Percentiles rank a stretch among this genome's conserved stretches.
These are phyloP conservation scores for Colletotrichum sp. DNA, from an alignment of 2,329 filamentous ascomycete genomes.

Conservation along the genomic window DNA sequence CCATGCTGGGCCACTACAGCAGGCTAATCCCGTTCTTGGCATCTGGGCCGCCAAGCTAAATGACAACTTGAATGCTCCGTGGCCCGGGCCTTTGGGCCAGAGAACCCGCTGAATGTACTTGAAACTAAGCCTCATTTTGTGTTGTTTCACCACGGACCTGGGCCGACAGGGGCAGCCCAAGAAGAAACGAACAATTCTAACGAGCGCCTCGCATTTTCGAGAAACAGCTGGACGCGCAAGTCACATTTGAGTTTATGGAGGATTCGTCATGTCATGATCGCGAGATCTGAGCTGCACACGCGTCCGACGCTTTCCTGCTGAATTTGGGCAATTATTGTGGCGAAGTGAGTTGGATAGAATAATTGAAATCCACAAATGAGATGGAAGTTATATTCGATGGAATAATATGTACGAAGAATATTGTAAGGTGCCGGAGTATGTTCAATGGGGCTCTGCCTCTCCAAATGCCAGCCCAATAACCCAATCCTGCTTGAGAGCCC, in stretches of 20 bases:
- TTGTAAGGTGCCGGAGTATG: background rate
- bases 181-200: background rate
- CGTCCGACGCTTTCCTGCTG: background rate
- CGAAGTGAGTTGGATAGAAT: background rate
- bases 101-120: background rate
- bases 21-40: background rate
- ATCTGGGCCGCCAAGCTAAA: background rate
- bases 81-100: background rate
- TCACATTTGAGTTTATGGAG: background rate
- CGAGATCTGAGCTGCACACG: background rate
- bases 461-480: background rate
- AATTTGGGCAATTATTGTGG: background rate
- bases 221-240: background rate
- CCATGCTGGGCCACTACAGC: background rate
- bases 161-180: background rate
- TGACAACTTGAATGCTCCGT: background rate
- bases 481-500: background rate
- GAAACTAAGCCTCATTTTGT: conserved; percentile 3
- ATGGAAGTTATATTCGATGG: background rate
- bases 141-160: background rate
- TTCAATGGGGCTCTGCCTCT: background rate
- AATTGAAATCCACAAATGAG: background rate
- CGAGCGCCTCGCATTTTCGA: no score
- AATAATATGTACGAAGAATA: background rate
- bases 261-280: background rate